Conservation (phyloP, 2,329 filamentous ascomycete genomes). For the Elsinoe australis region DNA sequence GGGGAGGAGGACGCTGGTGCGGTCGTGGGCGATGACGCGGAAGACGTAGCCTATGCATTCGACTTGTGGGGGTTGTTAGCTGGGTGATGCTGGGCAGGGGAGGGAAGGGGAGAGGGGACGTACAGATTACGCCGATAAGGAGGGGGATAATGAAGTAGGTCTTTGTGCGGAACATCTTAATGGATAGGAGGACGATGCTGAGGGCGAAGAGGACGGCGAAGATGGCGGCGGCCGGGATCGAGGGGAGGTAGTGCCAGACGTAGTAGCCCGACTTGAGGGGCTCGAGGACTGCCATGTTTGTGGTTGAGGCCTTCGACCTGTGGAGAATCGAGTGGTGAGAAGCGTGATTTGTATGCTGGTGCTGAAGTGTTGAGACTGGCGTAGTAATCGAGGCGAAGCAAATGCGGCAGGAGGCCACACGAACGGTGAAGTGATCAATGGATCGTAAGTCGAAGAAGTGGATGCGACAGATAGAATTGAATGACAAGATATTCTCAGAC, state of each 20-base stretch:
- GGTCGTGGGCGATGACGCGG: slow-evolving; percentile 27
- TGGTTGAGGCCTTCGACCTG: neutral
- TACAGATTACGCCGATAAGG: slow-evolving; percentile 42
- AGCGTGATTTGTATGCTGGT: neutral
- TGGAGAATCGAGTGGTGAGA: neutral
- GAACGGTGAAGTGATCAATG: too few relatives aligned
- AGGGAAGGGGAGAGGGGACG: slow-evolving; percentile 25
- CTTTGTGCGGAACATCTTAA: slow-evolving; percentile 33
- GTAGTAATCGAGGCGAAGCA: too few relatives aligned
- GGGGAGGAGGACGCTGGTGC: slow-evolving; percentile 28
- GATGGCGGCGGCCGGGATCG: slow-evolving; percentile 19
- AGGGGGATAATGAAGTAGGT: slow-evolving; percentile 46
- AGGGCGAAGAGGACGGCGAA: slow-evolving; percentile 23
- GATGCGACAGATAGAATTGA: too few relatives aligned
- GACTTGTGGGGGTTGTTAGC: slow-evolving; percentile 31
- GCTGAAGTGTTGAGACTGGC: neutral
- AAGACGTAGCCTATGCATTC: slow-evolving; percentile 39
- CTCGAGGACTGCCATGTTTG: slow-evolving; percentile 2
- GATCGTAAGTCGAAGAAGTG: too few relatives aligned
- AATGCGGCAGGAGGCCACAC: too few relatives aligned
- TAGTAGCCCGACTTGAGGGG: slow-evolving; percentile 4
- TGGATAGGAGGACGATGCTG: slow-evolving; percentile 28
- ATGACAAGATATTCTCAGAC: too few relatives aligned
- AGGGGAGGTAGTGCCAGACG: slow-evolving; percentile 18
- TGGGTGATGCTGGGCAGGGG: neutral